Base-by-base conservation (phyloP, 768 basidiomycete species). In the Tremella yokohamensis region DNA sequence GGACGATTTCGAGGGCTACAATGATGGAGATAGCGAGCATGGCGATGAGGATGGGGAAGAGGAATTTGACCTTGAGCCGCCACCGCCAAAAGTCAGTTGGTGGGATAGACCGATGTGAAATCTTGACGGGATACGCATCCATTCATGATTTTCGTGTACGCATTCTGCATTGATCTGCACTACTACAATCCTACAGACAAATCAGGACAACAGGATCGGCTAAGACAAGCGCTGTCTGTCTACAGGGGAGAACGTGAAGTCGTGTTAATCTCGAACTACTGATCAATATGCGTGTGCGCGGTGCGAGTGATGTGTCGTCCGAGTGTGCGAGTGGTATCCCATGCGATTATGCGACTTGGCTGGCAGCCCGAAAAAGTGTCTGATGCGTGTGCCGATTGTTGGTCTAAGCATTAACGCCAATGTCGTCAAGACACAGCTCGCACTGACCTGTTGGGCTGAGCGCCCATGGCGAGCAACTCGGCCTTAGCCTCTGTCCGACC, bases 21-120 rank as follows among this genome's bases (percentile, higher is more conserved):
- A 64, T 24, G 60, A 62, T 12, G 56, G 26, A 22, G 8, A 56
- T 40, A 64, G 61, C 8, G 55, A 51, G 24, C 58, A 65, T 63
- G 75, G 76, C 39, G 78, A 81, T 16, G 80, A 81, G 7, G 81
- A 81, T 12, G 81, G 80, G 52, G 66, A 70, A 63, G 40, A 52
- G 57, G 72, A 44, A 19, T 16, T 19, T 18, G 42, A 40, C 8
- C 15, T 53, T 7, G 29, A n/a, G 7, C 6, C 29, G 11, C 29
- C 29, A 6, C 29, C 29, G 11, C 29, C 29, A 11, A 34, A 25
- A 45, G 64, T 56, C 8, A 48, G 49, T 18, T 68, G 66, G 69
- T 71, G 66, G 69, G 64, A 66, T 47, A 59, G 13, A 58, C 65
- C 58, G 64, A 61, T 47, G 34, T 48, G 38, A 38, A 20, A 8